Evolutionary conservation across 805 yeast species (phyloP).

Genomic region (Ogataea trehaloabstinens): DNA sequence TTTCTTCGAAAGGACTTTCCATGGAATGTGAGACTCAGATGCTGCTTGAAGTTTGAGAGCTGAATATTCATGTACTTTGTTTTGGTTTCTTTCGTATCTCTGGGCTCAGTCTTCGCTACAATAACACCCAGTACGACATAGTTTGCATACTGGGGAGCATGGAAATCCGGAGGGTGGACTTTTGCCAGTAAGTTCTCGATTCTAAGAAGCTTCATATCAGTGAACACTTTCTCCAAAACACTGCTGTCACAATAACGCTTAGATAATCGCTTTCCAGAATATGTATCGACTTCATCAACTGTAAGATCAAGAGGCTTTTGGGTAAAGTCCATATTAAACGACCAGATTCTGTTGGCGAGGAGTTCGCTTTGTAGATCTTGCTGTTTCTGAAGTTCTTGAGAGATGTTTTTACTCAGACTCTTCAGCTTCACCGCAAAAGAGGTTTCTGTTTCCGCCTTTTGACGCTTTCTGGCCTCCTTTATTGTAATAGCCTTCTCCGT

Average conservation of each 20-base stretch:
- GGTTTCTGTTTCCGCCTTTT: neutral
- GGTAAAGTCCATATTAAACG: conserved; percentile 33
- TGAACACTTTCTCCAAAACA: conserved; percentile 37
- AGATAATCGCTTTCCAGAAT: conserved; percentile 41
- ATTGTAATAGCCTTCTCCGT: conserved; percentile 8
- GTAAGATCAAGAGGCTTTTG: conserved; percentile 23
- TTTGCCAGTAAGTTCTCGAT: conserved; percentile 61
- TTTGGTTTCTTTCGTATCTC: conserved; percentile 37
- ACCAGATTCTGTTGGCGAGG: conserved; percentile 36
- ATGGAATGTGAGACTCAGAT: conserved; percentile 60
- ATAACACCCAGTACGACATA: conserved; percentile 81
- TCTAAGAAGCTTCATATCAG: conserved; percentile 53
- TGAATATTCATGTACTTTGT: conserved; percentile 59
- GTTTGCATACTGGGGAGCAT: conserved; percentile 68
- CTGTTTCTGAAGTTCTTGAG: conserved; percentile 21
- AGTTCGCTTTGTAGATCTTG: conserved; percentile 24
- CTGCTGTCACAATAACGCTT: conserved; percentile 45
- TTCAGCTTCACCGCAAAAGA: conserved; percentile 15
- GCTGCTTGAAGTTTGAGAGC: conserved; percentile 65
- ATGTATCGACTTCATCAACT: conserved; percentile 45
- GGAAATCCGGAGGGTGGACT: conserved; percentile 64
- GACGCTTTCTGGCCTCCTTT: neutral
- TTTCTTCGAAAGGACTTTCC: conserved; percentile 66
- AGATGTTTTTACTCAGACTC: conserved; percentile 8
- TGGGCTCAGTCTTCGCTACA: conserved; percentile 52